phyloP scores from a whole-genome alignment of 2,329 filamentous ascomycete species.

The Tolypocladium ovalisporum region DNA sequence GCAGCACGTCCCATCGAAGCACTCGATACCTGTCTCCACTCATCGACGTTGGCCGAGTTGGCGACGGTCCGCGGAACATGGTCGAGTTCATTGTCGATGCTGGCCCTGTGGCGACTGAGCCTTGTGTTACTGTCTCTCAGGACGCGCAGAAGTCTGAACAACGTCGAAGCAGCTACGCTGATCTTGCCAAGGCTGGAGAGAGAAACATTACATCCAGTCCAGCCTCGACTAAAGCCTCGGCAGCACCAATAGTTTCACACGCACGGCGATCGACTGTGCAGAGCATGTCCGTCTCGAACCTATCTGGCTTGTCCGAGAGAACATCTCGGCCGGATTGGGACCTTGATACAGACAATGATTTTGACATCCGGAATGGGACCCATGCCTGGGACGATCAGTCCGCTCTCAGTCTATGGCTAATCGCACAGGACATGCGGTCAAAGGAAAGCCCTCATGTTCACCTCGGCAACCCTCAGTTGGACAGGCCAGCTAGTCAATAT shows the following conservation, averaged over 20 bases:
- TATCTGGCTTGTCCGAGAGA: constrained; percentile 1
- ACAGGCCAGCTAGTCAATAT: background rate
- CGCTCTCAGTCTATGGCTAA: constrained; percentile 25
- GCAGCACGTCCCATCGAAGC: constrained; percentile 14
- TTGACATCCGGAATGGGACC: constrained; percentile 17
- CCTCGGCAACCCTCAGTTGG: constrained; percentile 5
- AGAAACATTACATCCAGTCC: background rate
- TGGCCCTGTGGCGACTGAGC: background rate
- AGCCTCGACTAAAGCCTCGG: background rate
- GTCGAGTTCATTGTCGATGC: constrained; percentile 30
- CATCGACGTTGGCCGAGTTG: constrained; percentile 17
- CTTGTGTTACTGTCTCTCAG: background rate
- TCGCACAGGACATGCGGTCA: constrained; percentile 19
- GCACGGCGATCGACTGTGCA: background rate
- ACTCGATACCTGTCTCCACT: constrained; percentile 13
- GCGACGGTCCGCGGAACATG: constrained; percentile 35
- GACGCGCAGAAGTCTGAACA: background rate
- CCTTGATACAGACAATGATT: constrained; percentile 13
- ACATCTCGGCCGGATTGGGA: constrained; percentile 6
- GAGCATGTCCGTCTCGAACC: background rate
- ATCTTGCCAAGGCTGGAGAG: background rate
- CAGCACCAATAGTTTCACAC: background rate
- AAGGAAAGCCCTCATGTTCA: constrained; percentile 12
- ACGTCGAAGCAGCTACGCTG: background rate
- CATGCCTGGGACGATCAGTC: constrained; percentile 21